Base-by-base conservation (phyloP, 1,284 basidiomycete species). In the Ganoderma boninense region DNA sequence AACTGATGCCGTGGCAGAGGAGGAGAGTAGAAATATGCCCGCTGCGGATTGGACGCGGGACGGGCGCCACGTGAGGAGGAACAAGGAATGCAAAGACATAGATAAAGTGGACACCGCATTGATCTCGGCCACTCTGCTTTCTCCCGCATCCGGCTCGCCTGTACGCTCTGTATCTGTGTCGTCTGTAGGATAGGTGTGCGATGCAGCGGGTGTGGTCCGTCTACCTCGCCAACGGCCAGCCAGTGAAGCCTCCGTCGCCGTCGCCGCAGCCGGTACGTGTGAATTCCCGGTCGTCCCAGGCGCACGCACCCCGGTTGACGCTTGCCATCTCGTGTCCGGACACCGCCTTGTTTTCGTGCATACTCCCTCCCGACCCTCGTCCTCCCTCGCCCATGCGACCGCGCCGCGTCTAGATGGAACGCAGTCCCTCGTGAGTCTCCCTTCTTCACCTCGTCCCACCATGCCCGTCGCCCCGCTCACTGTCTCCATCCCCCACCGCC, bases 141-240 rank as follows among this genome's bases (percentile, higher is more conserved):
- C 56, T 26, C 13, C 49, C 29, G 29, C 29, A 23, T 23, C 11
- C 46, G n/a, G n/a, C 0, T 11, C 46, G 46, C 16, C 62, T 69
- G 63, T 68, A 49, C 56, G 40, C 46, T 23, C 46, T 49, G n/a
- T n/a, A n/a, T n/a, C n/a, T n/a, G n/a, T n/a, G n/a, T 4, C 20
- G 35, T 26, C 16, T 65, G 63, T 65, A 65, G 2, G n/a, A 66
- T 73, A 73, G 66, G 13, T 60, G 67, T 68, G 66, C 64, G 70
- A 87, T 87, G 86, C 85, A 87, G 74, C 81, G 86, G 44, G 79
- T 85, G 69, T 87, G 86, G 86, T 87, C 85, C 44, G 84, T 83
- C 10, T 87, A 87, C 75, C 83, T 87, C 14, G 84, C 84, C 74
- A 46, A 67, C 54, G 69, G 68, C 42, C 29, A 32, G 29, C 29